Evolutionary conservation across 257 asterid species (phyloP).

Genomic region (Primulina huaijiensis): DNA sequence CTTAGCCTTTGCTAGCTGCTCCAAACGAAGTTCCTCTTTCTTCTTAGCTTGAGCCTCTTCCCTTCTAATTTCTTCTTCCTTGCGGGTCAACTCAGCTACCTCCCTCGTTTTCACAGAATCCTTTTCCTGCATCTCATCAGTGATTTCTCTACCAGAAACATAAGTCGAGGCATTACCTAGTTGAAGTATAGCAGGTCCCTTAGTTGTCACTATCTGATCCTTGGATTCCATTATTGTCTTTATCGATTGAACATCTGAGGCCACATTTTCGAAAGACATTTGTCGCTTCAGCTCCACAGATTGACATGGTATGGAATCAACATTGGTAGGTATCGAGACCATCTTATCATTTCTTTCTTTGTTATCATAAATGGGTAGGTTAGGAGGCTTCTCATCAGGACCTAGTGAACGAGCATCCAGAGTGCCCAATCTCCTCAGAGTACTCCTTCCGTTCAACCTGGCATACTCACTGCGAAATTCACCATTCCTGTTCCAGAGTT

Average conservation of each 20-base stretch:
- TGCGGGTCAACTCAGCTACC: conserved; percentile 55
- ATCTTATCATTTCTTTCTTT: conserved; percentile 37
- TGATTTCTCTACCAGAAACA: conserved; percentile 27
- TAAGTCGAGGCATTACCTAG: conserved; percentile 31
- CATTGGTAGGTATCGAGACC: conserved; percentile 32
- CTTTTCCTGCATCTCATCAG: conserved; percentile 30
- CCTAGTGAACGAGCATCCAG: conserved; percentile 86
- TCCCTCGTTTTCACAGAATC: conserved; percentile 42
- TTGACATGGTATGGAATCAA: conserved; percentile 30
- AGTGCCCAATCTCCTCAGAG: conserved; percentile 75
- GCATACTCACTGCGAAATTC: conserved; percentile 75
- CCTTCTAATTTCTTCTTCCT: conserved; percentile 57
- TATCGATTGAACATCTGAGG: conserved; percentile 16
- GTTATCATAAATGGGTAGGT: conserved; percentile 45
- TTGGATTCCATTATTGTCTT: conserved; percentile 33
- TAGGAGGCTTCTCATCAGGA: conserved; percentile 71
- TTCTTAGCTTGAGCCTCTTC: conserved; percentile 51
- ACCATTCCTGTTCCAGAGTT: conserved; percentile 60
- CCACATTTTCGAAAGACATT: conserved; percentile 25
- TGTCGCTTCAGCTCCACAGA: conserved; percentile 35
- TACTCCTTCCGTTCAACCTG: conserved; percentile 61
- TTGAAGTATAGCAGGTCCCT: conserved; percentile 25
- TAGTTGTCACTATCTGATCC: conserved; percentile 28
- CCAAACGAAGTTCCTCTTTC: conserved; percentile 75
- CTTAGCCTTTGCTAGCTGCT: conserved; percentile 72